phyloP scores from a whole-genome alignment of 805 yeast genomes.

The Barnettozyma sp. region DNA sequence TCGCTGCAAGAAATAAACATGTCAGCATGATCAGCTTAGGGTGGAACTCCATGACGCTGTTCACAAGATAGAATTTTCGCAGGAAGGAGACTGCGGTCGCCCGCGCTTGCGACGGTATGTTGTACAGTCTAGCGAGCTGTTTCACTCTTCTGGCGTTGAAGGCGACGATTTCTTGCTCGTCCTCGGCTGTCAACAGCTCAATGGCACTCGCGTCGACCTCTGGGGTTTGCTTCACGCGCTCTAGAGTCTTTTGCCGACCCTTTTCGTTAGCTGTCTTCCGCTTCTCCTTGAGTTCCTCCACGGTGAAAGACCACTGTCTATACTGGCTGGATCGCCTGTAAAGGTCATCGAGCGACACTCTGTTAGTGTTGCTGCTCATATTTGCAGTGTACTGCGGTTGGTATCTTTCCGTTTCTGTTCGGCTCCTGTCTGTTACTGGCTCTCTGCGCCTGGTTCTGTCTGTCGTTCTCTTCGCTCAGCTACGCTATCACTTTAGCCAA shows the following conservation, averaged over 20 bases:
- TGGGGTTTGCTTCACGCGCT: conserved; percentile 27
- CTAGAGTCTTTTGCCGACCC: conserved; percentile 36
- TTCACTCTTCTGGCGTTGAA: conserved; percentile 69
- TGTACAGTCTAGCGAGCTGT: conserved; percentile 63
- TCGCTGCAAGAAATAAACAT: conserved; percentile 85
- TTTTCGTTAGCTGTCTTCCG: conserved; percentile 46
- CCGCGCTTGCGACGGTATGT: conserved; percentile 81
- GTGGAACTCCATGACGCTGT: conserved; percentile 81
- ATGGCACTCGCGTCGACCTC: conserved; percentile 28
- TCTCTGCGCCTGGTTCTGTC: too few relatives aligned
- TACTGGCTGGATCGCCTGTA: conserved; percentile 85
- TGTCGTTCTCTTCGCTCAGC: too few relatives aligned
- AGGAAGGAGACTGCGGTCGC: conserved; percentile 83
- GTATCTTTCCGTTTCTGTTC: too few relatives aligned
- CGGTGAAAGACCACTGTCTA: conserved; percentile 76
- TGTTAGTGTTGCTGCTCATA: conserved; percentile 15
- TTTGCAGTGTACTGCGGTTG: background rate
- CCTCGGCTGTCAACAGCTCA: conserved; percentile 48
- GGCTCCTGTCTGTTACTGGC: too few relatives aligned
- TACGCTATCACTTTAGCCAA: too few relatives aligned
- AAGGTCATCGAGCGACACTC: conserved; percentile 73
- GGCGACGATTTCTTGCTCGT: conserved; percentile 60
- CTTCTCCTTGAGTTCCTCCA: conserved; percentile 43
- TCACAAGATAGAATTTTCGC: conserved; percentile 68
- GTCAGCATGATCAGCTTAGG: conserved; percentile 80